Percentiles rank a stretch among this genome's conserved stretches.
Evolutionary conservation across 768 basidiomycete genomes (phyloP).

Genomic region (Pleurotus platypus): DNA sequence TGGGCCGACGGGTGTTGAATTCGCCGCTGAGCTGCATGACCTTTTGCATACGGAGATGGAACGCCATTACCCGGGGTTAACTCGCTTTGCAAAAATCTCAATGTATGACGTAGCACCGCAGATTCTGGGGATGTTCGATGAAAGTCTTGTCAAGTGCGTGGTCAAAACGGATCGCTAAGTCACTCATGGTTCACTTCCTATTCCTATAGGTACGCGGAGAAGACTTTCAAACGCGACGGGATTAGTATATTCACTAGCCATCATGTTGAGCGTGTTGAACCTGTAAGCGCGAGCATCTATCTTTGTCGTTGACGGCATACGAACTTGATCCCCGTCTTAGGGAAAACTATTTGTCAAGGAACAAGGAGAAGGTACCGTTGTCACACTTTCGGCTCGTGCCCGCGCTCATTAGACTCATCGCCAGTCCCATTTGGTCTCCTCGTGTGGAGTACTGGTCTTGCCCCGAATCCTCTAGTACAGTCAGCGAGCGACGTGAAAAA

Average conservation of each 20-base stretch:
- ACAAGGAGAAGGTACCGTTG: slow-evolving; percentile 56
- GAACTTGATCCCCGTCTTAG: slow-evolving; percentile 22
- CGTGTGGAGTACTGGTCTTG: slow-evolving; percentile 86
- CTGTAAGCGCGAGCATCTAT: slow-evolving; percentile 30
- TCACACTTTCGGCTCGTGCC: slow-evolving; percentile 6
- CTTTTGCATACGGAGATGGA: slow-evolving; percentile 65
- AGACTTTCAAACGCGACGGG: slow-evolving; percentile 70
- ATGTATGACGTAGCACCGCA: slow-evolving; percentile 79
- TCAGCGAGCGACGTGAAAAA: slow-evolving; percentile 59
- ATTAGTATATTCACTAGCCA: slow-evolving; percentile 70
- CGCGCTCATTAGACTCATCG: background rate
- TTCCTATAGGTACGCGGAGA: slow-evolving; percentile 54
- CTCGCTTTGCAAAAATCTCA: slow-evolving; percentile 64
- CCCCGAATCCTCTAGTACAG: slow-evolving; percentile 75
- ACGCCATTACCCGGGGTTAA: slow-evolving; percentile 59
- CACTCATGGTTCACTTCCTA: background rate
- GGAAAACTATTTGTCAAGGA: slow-evolving; percentile 69
- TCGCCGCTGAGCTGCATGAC: slow-evolving; percentile 80
- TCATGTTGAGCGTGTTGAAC: slow-evolving; percentile 67
- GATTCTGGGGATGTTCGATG: slow-evolving; percentile 76
- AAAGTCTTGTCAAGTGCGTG: slow-evolving; percentile 53
- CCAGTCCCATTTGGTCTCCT: slow-evolving; percentile 77
- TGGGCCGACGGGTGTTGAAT: slow-evolving; percentile 79
- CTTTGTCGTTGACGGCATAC: background rate
- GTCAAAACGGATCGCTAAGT: background rate